These are phyloP conservation scores for Cryphonectria radicalis DNA, from an alignment of 2,329 filamentous ascomycete species.

Conservation along the genomic window DNA sequence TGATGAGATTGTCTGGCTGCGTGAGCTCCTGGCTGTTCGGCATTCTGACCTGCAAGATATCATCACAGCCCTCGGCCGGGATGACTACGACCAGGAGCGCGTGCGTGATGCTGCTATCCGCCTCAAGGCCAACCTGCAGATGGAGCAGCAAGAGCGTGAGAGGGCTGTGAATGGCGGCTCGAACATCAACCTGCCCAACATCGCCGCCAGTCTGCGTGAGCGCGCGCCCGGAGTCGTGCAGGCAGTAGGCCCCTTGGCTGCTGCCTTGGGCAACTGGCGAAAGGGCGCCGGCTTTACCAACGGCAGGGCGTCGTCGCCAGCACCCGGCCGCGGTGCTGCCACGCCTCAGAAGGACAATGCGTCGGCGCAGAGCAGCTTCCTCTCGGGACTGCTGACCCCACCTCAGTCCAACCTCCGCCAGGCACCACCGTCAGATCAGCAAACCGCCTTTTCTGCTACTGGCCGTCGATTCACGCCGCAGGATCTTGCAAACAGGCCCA, in stretches of 20 bases:
- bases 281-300: conserved; percentile 64
- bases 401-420: conserved; percentile 75
- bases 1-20: conserved; percentile 92
- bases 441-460: conserved; percentile 65
- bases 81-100: conserved; percentile 74
- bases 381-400: conserved; percentile 87
- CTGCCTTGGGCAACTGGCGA: conserved; percentile 97
- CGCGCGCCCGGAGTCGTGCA: conserved; percentile 83
- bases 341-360: conserved; percentile 65
- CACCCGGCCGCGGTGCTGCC: conserved; percentile 43
- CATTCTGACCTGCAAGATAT: conserved; percentile 93
- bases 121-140: conserved; percentile 90
- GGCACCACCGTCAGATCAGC: conserved; percentile 54
- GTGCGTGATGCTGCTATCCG: conserved; percentile 92
- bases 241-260: conserved; percentile 75
- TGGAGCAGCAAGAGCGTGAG: conserved; percentile 96
- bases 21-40: conserved; percentile 88
- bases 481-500: conserved; percentile 47
- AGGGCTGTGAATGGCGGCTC: conserved; percentile 75
- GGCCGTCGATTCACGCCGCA: conserved; percentile 61
- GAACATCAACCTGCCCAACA: conserved; percentile 70
- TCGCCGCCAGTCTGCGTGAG: conserved; percentile 76
- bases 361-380: conserved; percentile 61
- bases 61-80: conserved; percentile 75
- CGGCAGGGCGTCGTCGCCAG: conserved; percentile 46